Conservation (phyloP, 1,284 basidiomycete species). For the Phellinidium pouzarii region DNA sequence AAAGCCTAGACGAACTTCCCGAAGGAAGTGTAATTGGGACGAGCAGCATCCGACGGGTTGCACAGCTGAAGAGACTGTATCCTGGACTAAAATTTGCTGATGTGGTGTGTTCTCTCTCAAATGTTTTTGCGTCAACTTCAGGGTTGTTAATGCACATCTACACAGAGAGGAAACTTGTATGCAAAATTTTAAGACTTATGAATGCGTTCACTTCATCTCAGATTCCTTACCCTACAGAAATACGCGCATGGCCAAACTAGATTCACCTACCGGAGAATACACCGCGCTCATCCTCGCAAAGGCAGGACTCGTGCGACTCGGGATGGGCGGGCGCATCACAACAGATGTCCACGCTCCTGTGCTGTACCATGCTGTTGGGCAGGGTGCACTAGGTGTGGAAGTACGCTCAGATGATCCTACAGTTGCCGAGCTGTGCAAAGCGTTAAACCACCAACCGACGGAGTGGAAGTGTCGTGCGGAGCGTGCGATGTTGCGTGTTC, state of each 20-base stretch:
- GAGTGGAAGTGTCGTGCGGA: slow-evolving; percentile 78
- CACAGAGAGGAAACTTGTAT: slow-evolving; percentile 74
- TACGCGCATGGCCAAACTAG: slow-evolving; percentile 89
- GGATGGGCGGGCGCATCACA: slow-evolving; percentile 74
- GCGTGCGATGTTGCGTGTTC: slow-evolving; percentile 75
- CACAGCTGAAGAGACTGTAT: slow-evolving; percentile 80
- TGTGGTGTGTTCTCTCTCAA: slow-evolving; percentile 64
- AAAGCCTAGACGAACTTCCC: slow-evolving; percentile 78
- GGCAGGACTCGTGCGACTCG: slow-evolving; percentile 86
- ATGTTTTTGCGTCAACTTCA: neutral
- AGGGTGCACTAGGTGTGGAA: slow-evolving; percentile 90
- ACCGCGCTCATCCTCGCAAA: slow-evolving; percentile 90
- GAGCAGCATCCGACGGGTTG: slow-evolving; percentile 87
- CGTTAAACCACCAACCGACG: slow-evolving; percentile 70
- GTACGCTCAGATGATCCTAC: slow-evolving; percentile 68
- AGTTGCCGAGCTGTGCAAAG: slow-evolving; percentile 55
- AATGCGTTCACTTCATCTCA: slow-evolving; percentile 2
- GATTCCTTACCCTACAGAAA: slow-evolving; percentile 42
- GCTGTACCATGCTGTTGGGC: slow-evolving; percentile 87
- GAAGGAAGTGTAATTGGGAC: slow-evolving; percentile 90
- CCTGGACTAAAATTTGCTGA: slow-evolving; percentile 83
- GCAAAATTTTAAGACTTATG: slow-evolving; percentile 25
- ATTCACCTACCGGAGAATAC: slow-evolving; percentile 78
- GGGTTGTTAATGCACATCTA: neutral
- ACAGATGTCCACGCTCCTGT: slow-evolving; percentile 68